phyloP scores from a whole-genome alignment of 345 rosid genomes.

The Fremontodendron californicum region DNA sequence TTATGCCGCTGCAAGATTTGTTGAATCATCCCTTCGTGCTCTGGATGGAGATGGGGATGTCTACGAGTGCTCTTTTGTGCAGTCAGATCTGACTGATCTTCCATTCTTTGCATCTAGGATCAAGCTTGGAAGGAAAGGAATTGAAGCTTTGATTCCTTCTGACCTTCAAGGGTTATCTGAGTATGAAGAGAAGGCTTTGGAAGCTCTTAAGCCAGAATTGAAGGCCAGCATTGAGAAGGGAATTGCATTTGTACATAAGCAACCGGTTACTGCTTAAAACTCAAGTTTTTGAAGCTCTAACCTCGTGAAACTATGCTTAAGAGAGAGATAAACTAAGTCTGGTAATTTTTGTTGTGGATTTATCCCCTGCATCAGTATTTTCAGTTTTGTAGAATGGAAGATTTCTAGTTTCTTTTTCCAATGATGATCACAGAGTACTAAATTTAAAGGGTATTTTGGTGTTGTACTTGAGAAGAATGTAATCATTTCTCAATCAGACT shows the following conservation, averaged over 20 bases:
- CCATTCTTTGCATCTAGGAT: constrained; percentile 89
- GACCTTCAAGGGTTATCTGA: constrained; percentile 73
- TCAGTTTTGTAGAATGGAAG: constrained; percentile 34
- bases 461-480: constrained; percentile 24
- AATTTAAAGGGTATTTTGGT: constrained; percentile 16
- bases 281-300: constrained; percentile 13
- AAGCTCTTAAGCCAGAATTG: constrained; percentile 71
- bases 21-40: constrained; percentile 94
- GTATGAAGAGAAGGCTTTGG: constrained; percentile 79
- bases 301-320: not conserved
- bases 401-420: constrained; percentile 10
- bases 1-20: constrained; percentile 93
- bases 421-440: not conserved
- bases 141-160: constrained; percentile 70
- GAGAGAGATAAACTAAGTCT: not conserved
- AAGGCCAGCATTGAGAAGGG: constrained; percentile 93
- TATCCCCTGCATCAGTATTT: constrained; percentile 19
- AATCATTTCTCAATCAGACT: constrained; percentile 1
- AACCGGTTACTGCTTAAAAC: constrained; percentile 46
- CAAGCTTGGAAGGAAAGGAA: constrained; percentile 78
- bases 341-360: constrained; percentile 16
- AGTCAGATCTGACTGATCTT: constrained; percentile 69
- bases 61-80: constrained; percentile 78
- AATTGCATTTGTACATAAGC: constrained; percentile 63
- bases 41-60: constrained; percentile 91